phyloP scores from a whole-genome alignment of 1,284 basidiomycete genomes.

The Apiotrichum domesticum region DNA sequence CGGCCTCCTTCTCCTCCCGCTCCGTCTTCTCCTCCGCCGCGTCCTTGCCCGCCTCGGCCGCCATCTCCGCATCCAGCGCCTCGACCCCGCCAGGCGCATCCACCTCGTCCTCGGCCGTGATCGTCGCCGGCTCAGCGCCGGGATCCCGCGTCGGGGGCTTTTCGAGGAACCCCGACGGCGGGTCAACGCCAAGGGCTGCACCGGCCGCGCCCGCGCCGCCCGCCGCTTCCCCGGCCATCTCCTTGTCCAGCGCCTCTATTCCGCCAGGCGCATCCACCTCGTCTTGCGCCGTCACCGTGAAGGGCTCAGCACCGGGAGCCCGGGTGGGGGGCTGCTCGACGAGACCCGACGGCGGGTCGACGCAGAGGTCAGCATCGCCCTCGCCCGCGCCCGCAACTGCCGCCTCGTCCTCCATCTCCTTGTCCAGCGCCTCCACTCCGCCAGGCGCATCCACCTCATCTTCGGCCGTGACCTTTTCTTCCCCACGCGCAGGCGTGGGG shows the following conservation, averaged over 20 bases:
- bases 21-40: conserved; percentile 4
- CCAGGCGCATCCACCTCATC: neutral
- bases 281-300: conserved; percentile 6
- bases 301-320: neutral
- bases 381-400: neutral
- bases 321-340: no score
- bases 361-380: neutral
- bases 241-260: conserved; percentile 15
- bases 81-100: neutral
- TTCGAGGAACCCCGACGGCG: neutral
- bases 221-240: conserved; percentile 3
- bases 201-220: neutral
- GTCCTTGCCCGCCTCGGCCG: conserved; percentile 1
- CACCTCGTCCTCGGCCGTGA: neutral
- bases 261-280: conserved; percentile 32
- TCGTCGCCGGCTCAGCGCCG: neutral
- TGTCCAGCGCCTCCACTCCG: conserved; percentile 1
- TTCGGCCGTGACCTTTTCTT: neutral
- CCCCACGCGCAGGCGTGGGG: neutral
- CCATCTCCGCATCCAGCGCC: neutral
- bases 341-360: no score
- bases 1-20: neutral
- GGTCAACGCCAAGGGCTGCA: no score
- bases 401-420: conserved; percentile 6
- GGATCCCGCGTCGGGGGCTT: neutral